Conservation (phyloP, 345 rosid genomes). For the Euphorbia pulcherrima region DNA sequence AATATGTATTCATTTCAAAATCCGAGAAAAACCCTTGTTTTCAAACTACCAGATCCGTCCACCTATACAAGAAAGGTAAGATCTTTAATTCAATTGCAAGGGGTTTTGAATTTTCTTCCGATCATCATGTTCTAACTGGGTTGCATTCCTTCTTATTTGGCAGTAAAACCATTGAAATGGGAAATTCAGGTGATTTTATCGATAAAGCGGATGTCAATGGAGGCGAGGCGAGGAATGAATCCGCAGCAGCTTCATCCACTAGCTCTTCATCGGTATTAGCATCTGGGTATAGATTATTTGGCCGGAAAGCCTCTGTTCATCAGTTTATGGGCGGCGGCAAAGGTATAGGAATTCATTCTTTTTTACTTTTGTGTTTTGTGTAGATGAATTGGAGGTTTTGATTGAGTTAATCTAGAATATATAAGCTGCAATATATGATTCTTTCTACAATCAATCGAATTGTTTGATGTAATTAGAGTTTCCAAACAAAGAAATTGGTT, state of each 20-base stretch:
- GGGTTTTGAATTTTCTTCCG: background rate
- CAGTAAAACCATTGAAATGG: constrained; percentile 8
- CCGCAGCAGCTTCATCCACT: constrained; percentile 5
- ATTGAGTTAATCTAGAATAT: background rate
- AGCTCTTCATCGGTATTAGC: constrained; percentile 11
- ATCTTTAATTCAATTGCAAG: background rate
- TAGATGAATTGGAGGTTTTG: background rate
- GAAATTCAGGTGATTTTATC: constrained; percentile 17
- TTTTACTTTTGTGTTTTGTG: background rate
- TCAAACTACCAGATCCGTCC: background rate
- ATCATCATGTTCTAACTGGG: background rate
- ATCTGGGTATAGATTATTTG: constrained; percentile 35
- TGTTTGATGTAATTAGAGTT: too few species aligned
- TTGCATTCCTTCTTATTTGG: background rate
- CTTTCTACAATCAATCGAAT: too few species aligned
- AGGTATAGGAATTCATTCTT: constrained; percentile 17
- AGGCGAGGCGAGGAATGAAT: constrained; percentile 14
- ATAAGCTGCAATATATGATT: background rate
- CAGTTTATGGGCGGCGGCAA: constrained; percentile 45
- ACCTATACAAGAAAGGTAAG: background rate
- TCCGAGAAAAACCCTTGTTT: background rate
- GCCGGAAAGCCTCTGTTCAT: constrained; percentile 37
- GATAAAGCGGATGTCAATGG: constrained; percentile 8
- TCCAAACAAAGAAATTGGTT: too few species aligned
- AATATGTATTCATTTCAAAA: background rate